Evolutionary conservation across 75 land plant species (phyloP).

Genomic region (Ceratopteris richardii): DNA sequence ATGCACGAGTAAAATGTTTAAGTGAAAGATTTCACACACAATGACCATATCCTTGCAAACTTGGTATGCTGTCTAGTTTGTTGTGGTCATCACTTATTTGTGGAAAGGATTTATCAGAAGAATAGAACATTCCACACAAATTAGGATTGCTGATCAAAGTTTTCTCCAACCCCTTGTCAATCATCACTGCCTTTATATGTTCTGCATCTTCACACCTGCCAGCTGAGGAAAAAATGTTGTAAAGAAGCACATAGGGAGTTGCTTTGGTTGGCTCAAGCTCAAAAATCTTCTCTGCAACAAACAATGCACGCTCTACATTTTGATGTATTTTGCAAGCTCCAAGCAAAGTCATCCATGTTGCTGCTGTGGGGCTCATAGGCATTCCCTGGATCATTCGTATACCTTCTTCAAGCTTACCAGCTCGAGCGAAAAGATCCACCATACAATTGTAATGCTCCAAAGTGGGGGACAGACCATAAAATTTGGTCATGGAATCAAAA

Average conservation of each 20-base stretch:
- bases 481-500: neutral
- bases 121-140: no score
- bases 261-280: constrained; percentile 7
- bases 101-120: no score
- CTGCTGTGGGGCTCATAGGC: constrained; percentile 1
- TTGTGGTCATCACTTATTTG: no score
- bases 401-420: constrained; percentile 8
- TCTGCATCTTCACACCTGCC: constrained; percentile 7
- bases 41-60: no score
- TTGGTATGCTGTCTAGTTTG: no score
- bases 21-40: no score
- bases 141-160: neutral
- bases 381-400: constrained; percentile 1
- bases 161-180: neutral
- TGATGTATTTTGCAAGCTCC: constrained; percentile 5
- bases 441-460: constrained; percentile 3
- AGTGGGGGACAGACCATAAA: neutral
- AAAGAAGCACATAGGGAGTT: constrained; percentile 2
- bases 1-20: no score
- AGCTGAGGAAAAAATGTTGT: neutral
- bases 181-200: neutral
- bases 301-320: constrained; percentile 7
- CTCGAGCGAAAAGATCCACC: constrained; percentile 6
- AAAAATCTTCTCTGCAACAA: constrained; percentile 5
- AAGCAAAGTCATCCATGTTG: constrained; percentile 10